Conservation (phyloP, 768 basidiomycete genomes). For the Boletus sensibilis region DNA sequence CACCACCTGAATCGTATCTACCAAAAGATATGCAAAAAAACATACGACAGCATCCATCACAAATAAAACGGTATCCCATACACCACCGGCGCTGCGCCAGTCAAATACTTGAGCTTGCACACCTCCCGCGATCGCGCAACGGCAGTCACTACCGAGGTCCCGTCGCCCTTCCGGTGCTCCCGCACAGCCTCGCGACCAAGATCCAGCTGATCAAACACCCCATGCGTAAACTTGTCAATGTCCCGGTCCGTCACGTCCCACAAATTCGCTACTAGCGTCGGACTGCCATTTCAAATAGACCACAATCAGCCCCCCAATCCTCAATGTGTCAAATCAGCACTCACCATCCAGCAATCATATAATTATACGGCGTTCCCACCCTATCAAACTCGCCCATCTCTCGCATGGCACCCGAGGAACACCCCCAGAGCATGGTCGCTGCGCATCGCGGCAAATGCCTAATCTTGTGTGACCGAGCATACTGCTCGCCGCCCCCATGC, state of each 20-base stretch:
- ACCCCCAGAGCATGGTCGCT: conserved; percentile 97
- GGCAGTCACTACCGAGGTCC: conserved; percentile 64
- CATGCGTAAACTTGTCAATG: conserved; percentile 88
- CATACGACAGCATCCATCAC: conserved; percentile 20
- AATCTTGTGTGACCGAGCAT: conserved; percentile 83
- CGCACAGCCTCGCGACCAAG: conserved; percentile 39
- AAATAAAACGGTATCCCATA: conserved; percentile 96
- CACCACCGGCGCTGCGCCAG: conserved; percentile 91
- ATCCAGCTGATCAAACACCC: conserved; percentile 73
- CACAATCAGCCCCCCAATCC: neutral
- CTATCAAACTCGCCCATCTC: conserved; percentile 96
- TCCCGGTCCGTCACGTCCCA: conserved; percentile 99
- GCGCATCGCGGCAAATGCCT: conserved; percentile 83
- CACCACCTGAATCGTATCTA: neutral
- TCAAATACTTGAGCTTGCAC: conserved; percentile 91
- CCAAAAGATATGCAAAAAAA: neutral
- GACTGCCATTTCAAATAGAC: conserved; percentile 45
- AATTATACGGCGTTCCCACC: conserved; percentile 88
- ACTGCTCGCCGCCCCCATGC: conserved; percentile 95
- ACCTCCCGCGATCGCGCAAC: conserved; percentile 74
- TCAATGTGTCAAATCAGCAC: conserved; percentile 33
- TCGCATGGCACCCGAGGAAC: conserved; percentile 85
- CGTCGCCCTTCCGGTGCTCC: neutral
- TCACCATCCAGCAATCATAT: conserved; percentile 97
- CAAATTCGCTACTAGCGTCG: conserved; percentile 88